These are phyloP conservation scores for Hapsidospora chrysogenum DNA, from an alignment of 495 filamentous ascomycete species.

Conservation along the genomic window DNA sequence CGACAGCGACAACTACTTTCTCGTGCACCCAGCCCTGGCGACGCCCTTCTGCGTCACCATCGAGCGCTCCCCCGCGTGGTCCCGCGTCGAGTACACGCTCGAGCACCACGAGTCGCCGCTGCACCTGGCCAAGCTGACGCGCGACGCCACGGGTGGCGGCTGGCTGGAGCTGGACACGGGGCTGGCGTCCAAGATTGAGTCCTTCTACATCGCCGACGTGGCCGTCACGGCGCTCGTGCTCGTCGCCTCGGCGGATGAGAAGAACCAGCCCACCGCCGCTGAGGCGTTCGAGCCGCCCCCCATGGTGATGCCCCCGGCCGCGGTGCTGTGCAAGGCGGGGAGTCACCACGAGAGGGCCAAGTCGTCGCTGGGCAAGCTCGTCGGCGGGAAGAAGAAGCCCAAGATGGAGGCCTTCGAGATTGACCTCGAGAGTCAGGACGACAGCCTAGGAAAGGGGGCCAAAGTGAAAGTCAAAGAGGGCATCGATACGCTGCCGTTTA, in stretches of 20 bases:
- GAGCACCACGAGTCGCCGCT: conserved; percentile 42
- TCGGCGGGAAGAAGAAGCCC: conserved; percentile 16
- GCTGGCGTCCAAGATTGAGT: conserved; percentile 32
- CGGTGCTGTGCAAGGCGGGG: conserved; percentile 7
- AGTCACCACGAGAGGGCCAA: conserved; percentile 9
- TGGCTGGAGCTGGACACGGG: conserved; percentile 36
- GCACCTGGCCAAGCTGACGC: conserved; percentile 29
- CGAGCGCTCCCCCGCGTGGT: conserved; percentile 32
- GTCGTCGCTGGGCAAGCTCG: conserved; percentile 4
- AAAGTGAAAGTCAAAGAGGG: conserved; percentile 12
- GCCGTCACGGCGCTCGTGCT: conserved; percentile 49
- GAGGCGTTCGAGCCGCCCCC: conserved; percentile 39
- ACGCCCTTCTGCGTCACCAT: conserved; percentile 38
- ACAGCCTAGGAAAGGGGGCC: conserved; percentile 19
- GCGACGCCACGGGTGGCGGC: conserved; percentile 33
- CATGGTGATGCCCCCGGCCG: conserved; percentile 6
- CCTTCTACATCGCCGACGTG: conserved; percentile 63
- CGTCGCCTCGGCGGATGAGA: conserved; percentile 47
- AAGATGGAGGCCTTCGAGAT: conserved; percentile 37
- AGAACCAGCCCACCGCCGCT: conserved; percentile 13
- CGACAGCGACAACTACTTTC: conserved; percentile 43
- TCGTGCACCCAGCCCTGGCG: conserved; percentile 52
- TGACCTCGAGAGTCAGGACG: conserved; percentile 36
- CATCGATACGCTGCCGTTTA: conserved; percentile 22
- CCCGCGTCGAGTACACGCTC: conserved; percentile 40